Conservation (phyloP, 768 basidiomycete genomes). For the Polyporus arcularius region DNA sequence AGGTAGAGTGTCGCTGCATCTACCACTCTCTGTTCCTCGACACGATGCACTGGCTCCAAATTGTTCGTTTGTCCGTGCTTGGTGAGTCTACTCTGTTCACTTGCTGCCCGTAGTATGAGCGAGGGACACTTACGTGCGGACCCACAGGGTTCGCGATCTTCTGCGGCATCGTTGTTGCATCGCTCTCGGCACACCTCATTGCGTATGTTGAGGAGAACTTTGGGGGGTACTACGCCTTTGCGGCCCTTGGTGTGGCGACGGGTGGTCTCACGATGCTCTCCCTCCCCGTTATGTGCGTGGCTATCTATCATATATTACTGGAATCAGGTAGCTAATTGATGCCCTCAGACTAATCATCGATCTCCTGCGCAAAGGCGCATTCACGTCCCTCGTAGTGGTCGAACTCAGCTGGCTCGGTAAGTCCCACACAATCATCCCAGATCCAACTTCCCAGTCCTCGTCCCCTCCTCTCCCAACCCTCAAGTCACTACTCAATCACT, state of each 20-base stretch:
- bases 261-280: conserved; percentile 23
- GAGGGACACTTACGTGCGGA: background rate
- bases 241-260: conserved; percentile 22
- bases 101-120: too few relatives aligned
- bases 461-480: background rate
- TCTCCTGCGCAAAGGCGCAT: conserved; percentile 26
- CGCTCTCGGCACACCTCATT: conserved; percentile 12
- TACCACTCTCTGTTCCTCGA: background rate
- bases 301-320: background rate
- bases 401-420: conserved; percentile 31
- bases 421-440: background rate
- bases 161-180: conserved; percentile 16
- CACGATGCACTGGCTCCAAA: conserved; percentile 12
- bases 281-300: conserved; percentile 22
- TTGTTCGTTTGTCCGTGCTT: conserved; percentile 15
- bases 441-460: background rate
- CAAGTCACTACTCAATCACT: background rate
- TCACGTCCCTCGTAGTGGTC: conserved; percentile 33
- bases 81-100: conserved; percentile 3
- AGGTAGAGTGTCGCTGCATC: background rate
- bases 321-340: background rate
- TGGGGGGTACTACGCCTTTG: conserved; percentile 14
- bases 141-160: conserved; percentile 5
- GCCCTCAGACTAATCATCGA: conserved; percentile 28
- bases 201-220: conserved; percentile 12